Conservation (phyloP, 345 rosid genomes). For the Reutealis trisperma region DNA sequence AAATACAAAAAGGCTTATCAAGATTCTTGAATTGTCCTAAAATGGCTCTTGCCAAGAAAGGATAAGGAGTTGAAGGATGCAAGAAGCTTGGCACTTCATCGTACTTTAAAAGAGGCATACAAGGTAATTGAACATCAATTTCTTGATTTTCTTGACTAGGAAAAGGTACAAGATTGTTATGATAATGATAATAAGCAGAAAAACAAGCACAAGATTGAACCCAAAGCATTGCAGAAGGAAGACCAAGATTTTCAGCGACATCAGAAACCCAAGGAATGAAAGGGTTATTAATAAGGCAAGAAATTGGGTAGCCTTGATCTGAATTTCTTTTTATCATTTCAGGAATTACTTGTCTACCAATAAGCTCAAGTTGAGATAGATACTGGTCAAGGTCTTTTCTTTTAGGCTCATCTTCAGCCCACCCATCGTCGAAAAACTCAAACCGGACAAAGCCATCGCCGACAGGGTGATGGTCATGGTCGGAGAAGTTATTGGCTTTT, state of each 20-base stretch:
- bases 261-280: slow-evolving; percentile 87
- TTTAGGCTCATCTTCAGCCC: slow-evolving; percentile 50
- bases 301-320: slow-evolving; percentile 61
- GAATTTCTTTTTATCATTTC: slow-evolving; percentile 46
- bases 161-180: slow-evolving; percentile 49
- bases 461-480: slow-evolving; percentile 43
- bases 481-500: slow-evolving; percentile 45
- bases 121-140: slow-evolving; percentile 64
- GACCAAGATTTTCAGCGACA: slow-evolving; percentile 60
- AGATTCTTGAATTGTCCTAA: slow-evolving; percentile 62
- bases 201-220: slow-evolving; percentile 87
- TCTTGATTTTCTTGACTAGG: slow-evolving; percentile 56
- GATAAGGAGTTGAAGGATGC: slow-evolving; percentile 53
- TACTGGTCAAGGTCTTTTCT: slow-evolving; percentile 40
- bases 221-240: slow-evolving; percentile 91
- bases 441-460: slow-evolving; percentile 69
- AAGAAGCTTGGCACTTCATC: slow-evolving; percentile 85
- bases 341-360: slow-evolving; percentile 48
- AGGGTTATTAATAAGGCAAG: slow-evolving; percentile 82
- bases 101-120: slow-evolving; percentile 63
- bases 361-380: slow-evolving; percentile 51
- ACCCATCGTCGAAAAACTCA: slow-evolving; percentile 72
- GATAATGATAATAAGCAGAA: slow-evolving; percentile 63
- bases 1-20: slow-evolving; percentile 60
- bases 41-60: slow-evolving; percentile 47